Base-by-base conservation (phyloP, 1,139 yeast species). In the Blastobotrys malaysiensis region DNA sequence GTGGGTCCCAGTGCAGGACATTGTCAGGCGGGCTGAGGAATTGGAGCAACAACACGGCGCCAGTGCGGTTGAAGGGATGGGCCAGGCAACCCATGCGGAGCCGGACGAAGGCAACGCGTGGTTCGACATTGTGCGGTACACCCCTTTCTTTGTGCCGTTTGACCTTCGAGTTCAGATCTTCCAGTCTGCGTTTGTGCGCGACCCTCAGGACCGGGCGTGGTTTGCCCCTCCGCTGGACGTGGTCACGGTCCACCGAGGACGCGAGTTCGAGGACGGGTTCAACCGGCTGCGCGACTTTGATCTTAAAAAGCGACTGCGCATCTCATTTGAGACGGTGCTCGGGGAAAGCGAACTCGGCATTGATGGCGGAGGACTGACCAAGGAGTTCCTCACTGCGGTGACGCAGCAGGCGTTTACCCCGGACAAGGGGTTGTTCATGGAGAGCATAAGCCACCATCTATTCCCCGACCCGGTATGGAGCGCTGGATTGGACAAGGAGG, bases 351-450 rank as follows among this genome's bases (percentile, higher is more conserved):
- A 87, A 64, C 93, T 87, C 0, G 99, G 99, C 0, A 86, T 93
- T 53, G 99, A 93, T 69, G 99, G 99, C 4, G 99, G 99, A 9
- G 99, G 99, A 1, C 75, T 93, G 20, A 91, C 98, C 0, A 91
- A 93, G 67, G 99, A 93, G 64, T 84, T 93, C 61, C 72, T 93
- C 54, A 89, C 93, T 1, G 76, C 86, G 50, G 84, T 89, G 0
- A 81, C 86, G 1, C 74, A 74, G 9, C 89, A 86, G 60, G 95
- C 88, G 0, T 87, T 91, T 61, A 69, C 73, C 20, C 72, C 65
- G 67, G 73, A 66, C 53, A 67, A 65, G 20, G 76, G 74, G 14
- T 69, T 82, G 39, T 82, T 86, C 59, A 80, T 77, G 49, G 79
- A 83, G 4, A 82, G 79, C 16, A 74, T 74, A 1, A 74, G 82